Conservation (phyloP, 805 yeast genomes). For the Candida montana region DNA sequence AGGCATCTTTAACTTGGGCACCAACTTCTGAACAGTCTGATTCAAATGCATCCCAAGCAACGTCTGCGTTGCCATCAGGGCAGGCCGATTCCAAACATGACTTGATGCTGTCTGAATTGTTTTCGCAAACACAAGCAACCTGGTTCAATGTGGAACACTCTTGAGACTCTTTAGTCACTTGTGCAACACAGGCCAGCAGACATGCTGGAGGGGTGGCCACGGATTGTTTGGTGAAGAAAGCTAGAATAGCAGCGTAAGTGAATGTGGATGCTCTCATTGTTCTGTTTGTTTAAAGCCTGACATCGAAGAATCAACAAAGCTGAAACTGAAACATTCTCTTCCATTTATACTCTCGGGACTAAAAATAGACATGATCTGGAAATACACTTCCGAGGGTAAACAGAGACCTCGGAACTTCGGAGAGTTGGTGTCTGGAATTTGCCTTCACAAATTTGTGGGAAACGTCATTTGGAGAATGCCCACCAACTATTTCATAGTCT, state of each 20-base stretch:
- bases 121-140: slow-evolving; percentile 62
- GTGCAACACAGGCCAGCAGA: slow-evolving; percentile 80
- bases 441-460: too few species aligned
- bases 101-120: slow-evolving; percentile 47
- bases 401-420: too few species aligned
- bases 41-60: slow-evolving; percentile 58
- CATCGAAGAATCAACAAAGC: not conserved
- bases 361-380: not conserved
- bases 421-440: too few species aligned
- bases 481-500: too few species aligned
- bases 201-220: slow-evolving; percentile 86
- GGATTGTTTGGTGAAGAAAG: slow-evolving; percentile 17
- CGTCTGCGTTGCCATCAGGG: slow-evolving; percentile 53
- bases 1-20: slow-evolving; percentile 29
- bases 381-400: too few species aligned
- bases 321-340: not conserved
- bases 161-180: slow-evolving; percentile 50
- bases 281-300: not conserved
- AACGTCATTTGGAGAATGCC: too few species aligned
- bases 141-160: slow-evolving; percentile 57
- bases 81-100: slow-evolving; percentile 64
- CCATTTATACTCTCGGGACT: not conserved
- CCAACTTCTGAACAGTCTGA: slow-evolving; percentile 45
- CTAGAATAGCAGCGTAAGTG: slow-evolving; percentile 14
- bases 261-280: slow-evolving; percentile 13